Conservation (phyloP, 345 rosid species). For the Mercurialis annua region DNA sequence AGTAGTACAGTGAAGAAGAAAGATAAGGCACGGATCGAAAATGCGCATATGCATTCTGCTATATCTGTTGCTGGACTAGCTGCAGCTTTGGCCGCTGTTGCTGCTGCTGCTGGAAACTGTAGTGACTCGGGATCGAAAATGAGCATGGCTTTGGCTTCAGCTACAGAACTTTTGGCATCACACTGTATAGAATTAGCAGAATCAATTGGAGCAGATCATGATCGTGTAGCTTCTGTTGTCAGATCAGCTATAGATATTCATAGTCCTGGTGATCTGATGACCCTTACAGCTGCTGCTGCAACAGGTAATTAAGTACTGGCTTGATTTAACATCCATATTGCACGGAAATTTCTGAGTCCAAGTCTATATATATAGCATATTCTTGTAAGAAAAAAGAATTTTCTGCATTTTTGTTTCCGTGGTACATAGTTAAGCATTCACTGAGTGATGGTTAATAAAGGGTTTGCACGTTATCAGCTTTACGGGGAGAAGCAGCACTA, state of each 20-base stretch:
- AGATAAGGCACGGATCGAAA: constrained; percentile 71
- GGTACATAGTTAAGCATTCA: not conserved
- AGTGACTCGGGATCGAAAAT: constrained; percentile 50
- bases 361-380: too few species aligned
- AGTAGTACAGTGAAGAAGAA: constrained; percentile 55
- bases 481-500: constrained; percentile 88
- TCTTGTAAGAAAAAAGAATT: too few species aligned
- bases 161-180: constrained; percentile 82
- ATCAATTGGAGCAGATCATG: constrained; percentile 69
- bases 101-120: constrained; percentile 61
- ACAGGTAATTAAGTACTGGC: constrained; percentile 75
- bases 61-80: constrained; percentile 87
- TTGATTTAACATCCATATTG: not conserved
- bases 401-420: too few species aligned
- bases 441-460: constrained; percentile 1
- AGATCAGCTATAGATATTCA: constrained; percentile 78
- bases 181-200: constrained; percentile 89
- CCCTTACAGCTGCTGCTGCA: constrained; percentile 97
- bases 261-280: constrained; percentile 76
- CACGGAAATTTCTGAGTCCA: too few species aligned
- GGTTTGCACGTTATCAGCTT: constrained; percentile 38
- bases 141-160: constrained; percentile 75
- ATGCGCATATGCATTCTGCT: constrained; percentile 70
- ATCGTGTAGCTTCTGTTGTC: constrained; percentile 62
- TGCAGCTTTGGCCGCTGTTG: constrained; percentile 82